A percentile compares a stretch with the other conserved stretches of the same genome.
Evolutionary conservation across 106 monocot genomes (phyloP).

Genomic region (Allium cepa): DNA sequence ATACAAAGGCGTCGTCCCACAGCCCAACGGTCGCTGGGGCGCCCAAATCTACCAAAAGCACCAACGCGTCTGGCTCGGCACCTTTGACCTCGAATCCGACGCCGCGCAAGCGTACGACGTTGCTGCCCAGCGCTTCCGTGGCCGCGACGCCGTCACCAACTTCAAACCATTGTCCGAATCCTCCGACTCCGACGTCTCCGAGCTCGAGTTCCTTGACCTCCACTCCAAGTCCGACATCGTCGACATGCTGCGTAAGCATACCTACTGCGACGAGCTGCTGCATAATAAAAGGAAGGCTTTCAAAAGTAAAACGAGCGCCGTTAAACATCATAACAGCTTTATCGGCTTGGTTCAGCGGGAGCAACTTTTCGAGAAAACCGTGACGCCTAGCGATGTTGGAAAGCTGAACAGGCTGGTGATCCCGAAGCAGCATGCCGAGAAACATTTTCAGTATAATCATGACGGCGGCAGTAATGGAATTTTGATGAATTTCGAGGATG

Average conservation of each 20-base stretch:
- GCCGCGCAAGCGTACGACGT: conserved; percentile 56
- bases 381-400: conserved; percentile 92
- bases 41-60: conserved; percentile 84
- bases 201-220: conserved; percentile 26
- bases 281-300: conserved; percentile 17
- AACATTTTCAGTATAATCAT: conserved; percentile 49
- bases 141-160: conserved; percentile 62
- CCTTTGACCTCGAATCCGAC: conserved; percentile 47
- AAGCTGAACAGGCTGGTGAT: conserved; percentile 94
- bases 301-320: neutral
- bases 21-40: conserved; percentile 83
- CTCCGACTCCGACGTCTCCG: conserved; percentile 6
- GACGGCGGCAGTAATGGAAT: neutral
- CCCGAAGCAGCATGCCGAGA: conserved; percentile 94
- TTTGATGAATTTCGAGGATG: too few relatives aligned
- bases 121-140: conserved; percentile 64
- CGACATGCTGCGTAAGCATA: conserved; percentile 77
- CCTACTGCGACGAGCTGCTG: conserved; percentile 56
- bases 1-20: conserved; percentile 74
- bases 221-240: conserved; percentile 66
- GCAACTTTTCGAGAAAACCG: conserved; percentile 60
- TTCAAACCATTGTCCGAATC: conserved; percentile 32
- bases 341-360: conserved; percentile 11
- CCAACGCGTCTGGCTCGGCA: conserved; percentile 76
- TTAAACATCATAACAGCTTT: neutral